These are phyloP conservation scores for Kodamaea leandrae DNA, from an alignment of 805 yeast species.

Conservation along the genomic window DNA sequence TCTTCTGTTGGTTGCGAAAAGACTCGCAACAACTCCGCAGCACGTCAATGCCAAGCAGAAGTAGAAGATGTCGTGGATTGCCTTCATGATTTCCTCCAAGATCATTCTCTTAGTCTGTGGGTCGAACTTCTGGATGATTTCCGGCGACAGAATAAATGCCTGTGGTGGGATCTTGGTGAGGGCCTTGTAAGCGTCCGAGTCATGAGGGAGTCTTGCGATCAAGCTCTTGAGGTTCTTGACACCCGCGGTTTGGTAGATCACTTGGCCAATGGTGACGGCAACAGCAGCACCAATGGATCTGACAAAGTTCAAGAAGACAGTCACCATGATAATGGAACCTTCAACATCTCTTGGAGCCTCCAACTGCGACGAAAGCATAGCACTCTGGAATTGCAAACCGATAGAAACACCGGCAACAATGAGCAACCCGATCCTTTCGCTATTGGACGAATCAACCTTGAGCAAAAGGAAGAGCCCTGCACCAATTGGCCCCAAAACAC, in stretches of 20 bases:
- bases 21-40: conserved; percentile 26
- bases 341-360: conserved; percentile 35
- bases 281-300: conserved; percentile 34
- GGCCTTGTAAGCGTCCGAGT: conserved; percentile 14
- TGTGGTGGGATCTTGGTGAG: conserved; percentile 15
- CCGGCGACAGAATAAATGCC: conserved; percentile 26
- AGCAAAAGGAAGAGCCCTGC: conserved; percentile 32
- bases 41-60: conserved; percentile 36
- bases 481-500: conserved; percentile 33
- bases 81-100: conserved; percentile 31
- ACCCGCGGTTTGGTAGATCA: conserved; percentile 26
- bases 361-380: conserved; percentile 35
- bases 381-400: conserved; percentile 37
- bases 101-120: conserved; percentile 19
- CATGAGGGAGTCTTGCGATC: conserved; percentile 11
- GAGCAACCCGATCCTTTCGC: conserved; percentile 31
- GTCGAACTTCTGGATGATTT: conserved; percentile 26
- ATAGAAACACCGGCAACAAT: conserved; percentile 34
- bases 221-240: conserved; percentile 17
- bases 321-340: conserved; percentile 35
- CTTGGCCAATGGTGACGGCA: conserved; percentile 31
- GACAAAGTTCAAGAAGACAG: conserved; percentile 33
- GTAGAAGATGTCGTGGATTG: conserved; percentile 34
- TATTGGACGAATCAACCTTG: conserved; percentile 19
- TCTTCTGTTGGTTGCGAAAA: conserved; percentile 41